Percentiles rank a stretch among this genome's conserved stretches.
phyloP scores from a whole-genome alignment of 371 early-diverging fungal species.

The Mortierella sp. region DNA sequence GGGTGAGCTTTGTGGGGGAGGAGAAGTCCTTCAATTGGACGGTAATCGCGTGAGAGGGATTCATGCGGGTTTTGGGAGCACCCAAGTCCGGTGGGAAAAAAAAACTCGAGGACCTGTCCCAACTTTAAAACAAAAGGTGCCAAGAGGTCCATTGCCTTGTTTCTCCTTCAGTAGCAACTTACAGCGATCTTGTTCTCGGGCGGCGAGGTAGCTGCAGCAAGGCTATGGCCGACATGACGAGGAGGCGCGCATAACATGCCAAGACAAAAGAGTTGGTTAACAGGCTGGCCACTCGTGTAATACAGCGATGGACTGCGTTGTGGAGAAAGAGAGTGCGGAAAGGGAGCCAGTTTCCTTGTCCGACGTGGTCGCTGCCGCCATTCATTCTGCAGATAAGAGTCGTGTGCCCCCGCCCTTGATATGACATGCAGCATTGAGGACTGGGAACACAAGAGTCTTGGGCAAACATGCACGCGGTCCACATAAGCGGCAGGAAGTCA shows the following conservation, averaged over 20 bases:
- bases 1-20: too few species aligned
- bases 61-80: constrained; percentile 9
- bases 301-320: constrained; percentile 11
- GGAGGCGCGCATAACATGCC: not conserved
- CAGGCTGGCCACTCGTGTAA: too few species aligned
- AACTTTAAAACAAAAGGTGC: not conserved
- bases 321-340: not conserved
- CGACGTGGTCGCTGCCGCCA: not conserved
- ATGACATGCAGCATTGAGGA: too few species aligned
- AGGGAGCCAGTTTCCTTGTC: not conserved
- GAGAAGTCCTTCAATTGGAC: constrained; percentile 1
- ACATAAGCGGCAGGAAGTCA: too few species aligned
- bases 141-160: not conserved
- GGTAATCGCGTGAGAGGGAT: constrained; percentile 27
- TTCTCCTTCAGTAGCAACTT: constrained; percentile 8
- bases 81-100: constrained; percentile 20
- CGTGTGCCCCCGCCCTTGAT: too few species aligned
- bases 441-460: too few species aligned
- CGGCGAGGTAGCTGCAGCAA: constrained; percentile 20
- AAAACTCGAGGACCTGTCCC: too few species aligned
- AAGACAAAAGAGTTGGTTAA: constrained; percentile 10
- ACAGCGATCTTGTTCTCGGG: constrained; percentile 47
- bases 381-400: too few species aligned
- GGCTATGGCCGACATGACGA: not conserved
- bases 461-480: too few species aligned